phyloP scores from a whole-genome alignment of 2,329 filamentous ascomycete species.

The Botrytis hyacinthi region DNA sequence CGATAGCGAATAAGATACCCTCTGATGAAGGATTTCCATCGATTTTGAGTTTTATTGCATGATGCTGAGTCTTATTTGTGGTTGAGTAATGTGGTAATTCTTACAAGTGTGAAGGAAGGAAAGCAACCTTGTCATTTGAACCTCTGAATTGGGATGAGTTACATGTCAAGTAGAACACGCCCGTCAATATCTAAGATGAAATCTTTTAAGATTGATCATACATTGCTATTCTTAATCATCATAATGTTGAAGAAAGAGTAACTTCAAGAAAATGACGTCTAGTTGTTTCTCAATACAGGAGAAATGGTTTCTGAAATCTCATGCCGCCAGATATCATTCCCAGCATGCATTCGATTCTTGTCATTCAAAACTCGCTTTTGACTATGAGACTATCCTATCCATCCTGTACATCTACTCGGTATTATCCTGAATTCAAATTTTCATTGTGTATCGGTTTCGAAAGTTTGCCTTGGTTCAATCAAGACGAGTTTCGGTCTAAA shows the following conservation, averaged over 20 bases:
- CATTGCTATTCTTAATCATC: background rate
- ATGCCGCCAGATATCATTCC: background rate
- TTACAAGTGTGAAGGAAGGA: background rate
- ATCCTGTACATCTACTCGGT: background rate
- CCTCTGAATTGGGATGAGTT: background rate
- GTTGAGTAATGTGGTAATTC: background rate
- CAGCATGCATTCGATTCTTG: background rate
- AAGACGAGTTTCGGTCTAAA: background rate
- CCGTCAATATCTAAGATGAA: background rate
- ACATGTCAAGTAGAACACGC: background rate
- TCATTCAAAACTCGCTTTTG: background rate
- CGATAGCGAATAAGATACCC: constrained; percentile 40
- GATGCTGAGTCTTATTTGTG: background rate
- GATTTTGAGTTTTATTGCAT: background rate
- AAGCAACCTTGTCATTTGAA: background rate
- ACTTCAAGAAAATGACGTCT: background rate
- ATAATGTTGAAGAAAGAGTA: background rate
- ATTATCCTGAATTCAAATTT: background rate
- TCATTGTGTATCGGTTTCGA: background rate
- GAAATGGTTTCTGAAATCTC: background rate
- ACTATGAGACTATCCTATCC: background rate
- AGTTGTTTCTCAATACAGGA: background rate
- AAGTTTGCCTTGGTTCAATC: background rate
- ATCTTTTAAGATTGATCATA: background rate
- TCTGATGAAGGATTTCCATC: constrained; percentile 16